Evolutionary conservation across 768 basidiomycete species (phyloP).

Genomic region (Trametes coccinea): DNA sequence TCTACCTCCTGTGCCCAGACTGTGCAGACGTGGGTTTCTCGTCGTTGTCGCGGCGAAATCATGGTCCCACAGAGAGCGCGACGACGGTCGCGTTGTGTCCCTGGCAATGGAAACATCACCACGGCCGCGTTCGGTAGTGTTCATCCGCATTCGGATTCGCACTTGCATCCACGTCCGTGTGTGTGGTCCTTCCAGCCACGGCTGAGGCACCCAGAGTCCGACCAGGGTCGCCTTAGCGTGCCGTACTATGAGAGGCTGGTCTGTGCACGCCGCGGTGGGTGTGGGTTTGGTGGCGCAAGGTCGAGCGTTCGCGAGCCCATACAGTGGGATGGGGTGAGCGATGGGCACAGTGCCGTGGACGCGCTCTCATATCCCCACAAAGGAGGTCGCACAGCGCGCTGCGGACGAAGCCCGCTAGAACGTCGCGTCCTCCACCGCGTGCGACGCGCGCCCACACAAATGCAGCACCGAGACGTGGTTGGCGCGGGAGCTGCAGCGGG

Average conservation of each 20-base stretch:
- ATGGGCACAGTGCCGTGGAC: slow-evolving; percentile 1
- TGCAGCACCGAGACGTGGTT: background rate
- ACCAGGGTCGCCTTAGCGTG: background rate
- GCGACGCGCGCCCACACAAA: background rate
- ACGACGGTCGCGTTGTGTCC: background rate
- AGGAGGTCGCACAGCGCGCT: background rate
- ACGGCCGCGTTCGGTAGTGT: slow-evolving; percentile 1
- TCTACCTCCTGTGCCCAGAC: background rate
- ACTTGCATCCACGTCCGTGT: background rate
- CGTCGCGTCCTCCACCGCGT: slow-evolving; percentile 17
- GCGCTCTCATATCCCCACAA: slow-evolving; percentile 4
- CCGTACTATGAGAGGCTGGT: background rate
- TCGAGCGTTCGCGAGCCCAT: slow-evolving; percentile 8
- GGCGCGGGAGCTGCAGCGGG: background rate
- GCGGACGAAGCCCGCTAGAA: background rate
- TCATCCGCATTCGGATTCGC: background rate
- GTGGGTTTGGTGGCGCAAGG: slow-evolving; percentile 3
- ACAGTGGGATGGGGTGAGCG: background rate
- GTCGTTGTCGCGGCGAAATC: slow-evolving; percentile 9
- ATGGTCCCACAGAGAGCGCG: background rate
- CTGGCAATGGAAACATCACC: background rate
- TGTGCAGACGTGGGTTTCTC: slow-evolving; percentile 2
- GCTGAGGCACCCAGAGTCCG: background rate
- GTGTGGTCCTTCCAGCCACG: background rate
- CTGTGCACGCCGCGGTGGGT: slow-evolving; percentile 11